A percentile compares a stretch with the other conserved stretches of the same genome.
Conservation (phyloP, 257 asterid species). For the Voacanga thouarsii region DNA sequence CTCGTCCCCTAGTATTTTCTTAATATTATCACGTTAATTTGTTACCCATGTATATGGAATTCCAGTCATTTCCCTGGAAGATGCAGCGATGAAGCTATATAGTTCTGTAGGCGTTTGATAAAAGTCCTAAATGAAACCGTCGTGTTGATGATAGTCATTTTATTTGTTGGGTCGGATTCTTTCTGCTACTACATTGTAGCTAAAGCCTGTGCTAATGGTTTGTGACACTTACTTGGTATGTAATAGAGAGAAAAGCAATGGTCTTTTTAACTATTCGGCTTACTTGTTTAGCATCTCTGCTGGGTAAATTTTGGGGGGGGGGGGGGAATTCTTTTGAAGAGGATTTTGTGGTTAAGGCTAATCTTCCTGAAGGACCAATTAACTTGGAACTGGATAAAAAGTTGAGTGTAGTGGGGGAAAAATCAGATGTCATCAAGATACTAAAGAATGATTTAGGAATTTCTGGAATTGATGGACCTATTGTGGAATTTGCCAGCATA, state of each 20-base stretch:
- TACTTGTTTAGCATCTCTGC: not conserved
- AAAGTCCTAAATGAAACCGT: slow-evolving; percentile 31
- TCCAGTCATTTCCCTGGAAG: no score
- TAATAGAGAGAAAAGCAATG: not conserved
- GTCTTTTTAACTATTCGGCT: not conserved
- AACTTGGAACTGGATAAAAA: slow-evolving; percentile 35
- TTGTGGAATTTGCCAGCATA: slow-evolving; percentile 1
- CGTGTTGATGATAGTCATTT: not conserved
- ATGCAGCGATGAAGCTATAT: not conserved
- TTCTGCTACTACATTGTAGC: not conserved
- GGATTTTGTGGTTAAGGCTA: slow-evolving; percentile 78
- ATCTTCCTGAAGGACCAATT: slow-evolving; percentile 44
- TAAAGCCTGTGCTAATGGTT: not conserved
- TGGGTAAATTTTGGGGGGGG: not conserved
- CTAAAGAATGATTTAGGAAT: slow-evolving; percentile 20
- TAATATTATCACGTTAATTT: not conserved
- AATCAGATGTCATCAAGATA: slow-evolving; percentile 14
- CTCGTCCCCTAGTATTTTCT: not conserved
- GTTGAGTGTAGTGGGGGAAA: slow-evolving; percentile 24
- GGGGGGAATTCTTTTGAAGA: slow-evolving; percentile 64
- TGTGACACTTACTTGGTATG: not conserved
- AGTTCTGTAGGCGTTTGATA: slow-evolving; percentile 49
- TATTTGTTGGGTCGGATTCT: not conserved
- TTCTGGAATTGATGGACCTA: slow-evolving; percentile 18
- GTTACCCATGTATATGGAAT: not conserved